Percentiles rank a stretch among this genome's conserved stretches.
phyloP scores from a whole-genome alignment of 2,329 filamentous ascomycete genomes.

The Nannizzia gypsea region DNA sequence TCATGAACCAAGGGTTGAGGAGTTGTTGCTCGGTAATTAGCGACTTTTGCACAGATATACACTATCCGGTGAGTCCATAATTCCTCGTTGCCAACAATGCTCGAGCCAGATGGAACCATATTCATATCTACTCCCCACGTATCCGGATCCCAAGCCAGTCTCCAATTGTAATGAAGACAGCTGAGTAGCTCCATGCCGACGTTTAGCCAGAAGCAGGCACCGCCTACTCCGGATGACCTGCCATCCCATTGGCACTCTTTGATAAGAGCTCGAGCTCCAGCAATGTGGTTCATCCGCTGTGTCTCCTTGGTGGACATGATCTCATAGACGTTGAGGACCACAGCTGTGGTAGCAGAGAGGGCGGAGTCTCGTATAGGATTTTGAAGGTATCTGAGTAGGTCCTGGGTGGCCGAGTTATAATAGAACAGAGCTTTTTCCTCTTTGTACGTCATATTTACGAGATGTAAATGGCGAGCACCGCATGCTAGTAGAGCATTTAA shows the following conservation, averaged over 20 bases:
- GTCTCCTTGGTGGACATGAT: constrained; percentile 73
- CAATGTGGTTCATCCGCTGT: constrained; percentile 80
- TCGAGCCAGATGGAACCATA: constrained; percentile 46
- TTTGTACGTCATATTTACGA: constrained; percentile 57
- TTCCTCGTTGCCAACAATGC: constrained; percentile 55
- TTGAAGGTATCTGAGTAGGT: constrained; percentile 63
- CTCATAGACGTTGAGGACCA: constrained; percentile 85
- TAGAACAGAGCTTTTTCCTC: constrained; percentile 70
- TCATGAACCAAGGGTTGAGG: constrained; percentile 50
- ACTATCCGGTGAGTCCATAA: constrained; percentile 80
- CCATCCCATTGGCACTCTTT: constrained; percentile 86
- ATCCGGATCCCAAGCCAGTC: constrained; percentile 77
- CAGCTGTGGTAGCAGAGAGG: constrained; percentile 75
- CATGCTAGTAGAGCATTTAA: constrained; percentile 82
- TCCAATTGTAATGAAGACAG: constrained; percentile 78
- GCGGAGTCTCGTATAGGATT: constrained; percentile 74
- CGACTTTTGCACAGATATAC: constrained; percentile 76
- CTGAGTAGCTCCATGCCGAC: constrained; percentile 81
- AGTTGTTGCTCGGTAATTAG: constrained; percentile 67
- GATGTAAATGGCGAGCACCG: constrained; percentile 66
- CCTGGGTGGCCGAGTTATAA: constrained; percentile 73
- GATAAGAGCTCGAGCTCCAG: constrained; percentile 71
- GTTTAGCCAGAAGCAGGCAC: constrained; percentile 90
- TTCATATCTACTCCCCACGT: constrained; percentile 79
- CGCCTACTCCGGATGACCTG: constrained; percentile 62